A percentile compares a stretch with the other conserved stretches of the same genome.
Evolutionary conservation across 495 filamentous ascomycete genomes (phyloP).

Genomic region (Neurospora sp.): DNA sequence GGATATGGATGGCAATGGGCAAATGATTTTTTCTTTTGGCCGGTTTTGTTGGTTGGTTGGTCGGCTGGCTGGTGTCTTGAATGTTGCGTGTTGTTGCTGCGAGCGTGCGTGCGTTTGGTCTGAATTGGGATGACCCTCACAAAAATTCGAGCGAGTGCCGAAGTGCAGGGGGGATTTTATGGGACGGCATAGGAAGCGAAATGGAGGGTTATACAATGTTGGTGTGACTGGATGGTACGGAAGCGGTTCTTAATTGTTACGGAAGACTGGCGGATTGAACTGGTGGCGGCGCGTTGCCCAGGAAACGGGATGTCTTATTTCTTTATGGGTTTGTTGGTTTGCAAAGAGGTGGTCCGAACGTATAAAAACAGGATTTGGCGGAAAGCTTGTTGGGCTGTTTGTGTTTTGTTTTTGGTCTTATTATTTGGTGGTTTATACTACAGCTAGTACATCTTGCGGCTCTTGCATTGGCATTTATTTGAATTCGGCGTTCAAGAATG

Average conservation of each 20-base stretch:
- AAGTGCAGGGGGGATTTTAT: neutral
- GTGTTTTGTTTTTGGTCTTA: neutral
- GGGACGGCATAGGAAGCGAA: neutral
- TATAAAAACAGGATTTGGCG: neutral
- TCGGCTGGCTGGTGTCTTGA: neutral
- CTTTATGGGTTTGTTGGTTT: neutral
- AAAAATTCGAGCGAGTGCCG: neutral
- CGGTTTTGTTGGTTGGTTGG: slow-evolving; percentile 1
- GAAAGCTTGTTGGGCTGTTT: neutral
- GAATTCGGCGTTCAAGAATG: neutral
- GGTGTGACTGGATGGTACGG: neutral
- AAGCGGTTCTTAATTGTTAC: neutral
- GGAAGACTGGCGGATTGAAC: neutral
- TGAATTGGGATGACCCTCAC: neutral
- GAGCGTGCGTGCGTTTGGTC: neutral
- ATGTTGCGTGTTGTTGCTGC: slow-evolving; percentile 3
- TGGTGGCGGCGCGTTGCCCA: neutral
- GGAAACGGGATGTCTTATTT: neutral
- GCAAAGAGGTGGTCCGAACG: neutral
- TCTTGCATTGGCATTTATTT: neutral
- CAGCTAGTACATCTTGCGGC: neutral
- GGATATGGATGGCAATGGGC: neutral
- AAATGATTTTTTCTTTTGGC: slow-evolving; percentile 2
- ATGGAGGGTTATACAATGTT: neutral
- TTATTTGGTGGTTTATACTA: neutral